Conservation (phyloP, 768 basidiomycete species). For the Kwoniella sp. region DNA sequence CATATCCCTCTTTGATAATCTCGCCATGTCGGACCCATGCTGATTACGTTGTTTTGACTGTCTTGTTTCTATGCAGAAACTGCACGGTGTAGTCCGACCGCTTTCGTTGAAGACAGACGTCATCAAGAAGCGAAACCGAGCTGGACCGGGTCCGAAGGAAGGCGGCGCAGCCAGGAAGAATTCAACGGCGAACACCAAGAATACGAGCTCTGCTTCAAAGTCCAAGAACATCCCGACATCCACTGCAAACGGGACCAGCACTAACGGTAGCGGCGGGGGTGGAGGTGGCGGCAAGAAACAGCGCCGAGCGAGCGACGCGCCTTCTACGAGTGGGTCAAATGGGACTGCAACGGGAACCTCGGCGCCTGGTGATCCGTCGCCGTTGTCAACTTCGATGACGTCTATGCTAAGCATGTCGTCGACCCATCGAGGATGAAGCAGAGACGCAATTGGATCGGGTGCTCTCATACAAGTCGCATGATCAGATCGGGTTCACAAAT, state of each 20-base stretch:
- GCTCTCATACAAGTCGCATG: too few relatives aligned
- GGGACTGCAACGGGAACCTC: background rate
- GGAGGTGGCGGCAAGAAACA: constrained; percentile 3
- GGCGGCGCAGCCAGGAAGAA: background rate
- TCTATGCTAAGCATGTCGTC: constrained; percentile 7
- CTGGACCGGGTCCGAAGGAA: constrained; percentile 23
- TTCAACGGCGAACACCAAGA: background rate
- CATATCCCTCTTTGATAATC: too few relatives aligned
- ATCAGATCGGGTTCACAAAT: too few relatives aligned
- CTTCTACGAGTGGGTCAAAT: background rate
- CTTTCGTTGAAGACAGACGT: constrained; percentile 94
- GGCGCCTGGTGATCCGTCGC: background rate
- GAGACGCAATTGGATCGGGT: too few relatives aligned
- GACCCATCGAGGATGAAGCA: background rate
- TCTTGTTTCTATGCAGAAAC: constrained; percentile 64
- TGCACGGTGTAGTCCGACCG: constrained; percentile 92
- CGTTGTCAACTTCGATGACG: constrained; percentile 8
- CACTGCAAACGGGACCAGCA: constrained; percentile 5
- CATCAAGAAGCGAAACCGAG: constrained; percentile 73
- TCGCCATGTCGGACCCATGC: background rate
- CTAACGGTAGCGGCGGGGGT: background rate
- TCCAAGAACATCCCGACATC: background rate
- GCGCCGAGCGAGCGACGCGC: constrained; percentile 4
- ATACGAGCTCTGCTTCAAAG: background rate
- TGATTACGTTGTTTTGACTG: constrained; percentile 7